Base-by-base conservation (phyloP, 257 asterid species). In the Solanum pinnatisectum region DNA sequence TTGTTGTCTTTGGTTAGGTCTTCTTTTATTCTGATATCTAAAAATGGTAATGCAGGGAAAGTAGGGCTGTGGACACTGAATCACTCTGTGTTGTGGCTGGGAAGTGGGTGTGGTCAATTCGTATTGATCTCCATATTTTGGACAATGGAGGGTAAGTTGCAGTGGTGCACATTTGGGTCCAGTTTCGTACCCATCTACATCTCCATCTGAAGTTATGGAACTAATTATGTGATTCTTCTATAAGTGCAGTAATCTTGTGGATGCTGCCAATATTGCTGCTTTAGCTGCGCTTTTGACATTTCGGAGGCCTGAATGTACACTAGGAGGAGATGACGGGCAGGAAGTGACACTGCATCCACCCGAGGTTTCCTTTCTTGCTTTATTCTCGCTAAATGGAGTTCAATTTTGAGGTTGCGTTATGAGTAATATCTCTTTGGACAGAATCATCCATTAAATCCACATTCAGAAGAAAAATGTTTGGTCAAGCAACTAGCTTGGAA, bases 31-130 rank as follows among this genome's bases (percentile, higher is more conserved):
- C 84, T 71, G 68, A 72, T 68, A 16, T 23, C 18, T 76, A 72
- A 72, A 30, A 81, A n/a, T 25, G 60, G 46, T 49, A 72, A 88
- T 91, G 90, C 94, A 97, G 99, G 95, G 99, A 96, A 88, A 97
- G 99, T 93, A 94, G 98, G 90, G 98, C 99, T 32, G 94, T 97
- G 33, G 99, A 97, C 91, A 97, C 96, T 67, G 99, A 97, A 93
- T 94, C 99, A 49, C 96, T 97, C 42, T 96, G 99, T 94, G 95
- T 97, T 90, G 94, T 94, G 88, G 92, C 99, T 0, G 99, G 98
- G 89, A 97, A 97, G 92, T 94, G 93, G 94, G 99, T 93, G 25
- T 97, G 99, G 99, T 94, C 99, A 59, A 91, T 97, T 87, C 99
- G 98, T 39, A 88, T 97, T 32, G 99, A 96, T 94, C 95, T 96